phyloP scores from a whole-genome alignment of 1,284 basidiomycete species.

The Anthracocystis setariae region DNA sequence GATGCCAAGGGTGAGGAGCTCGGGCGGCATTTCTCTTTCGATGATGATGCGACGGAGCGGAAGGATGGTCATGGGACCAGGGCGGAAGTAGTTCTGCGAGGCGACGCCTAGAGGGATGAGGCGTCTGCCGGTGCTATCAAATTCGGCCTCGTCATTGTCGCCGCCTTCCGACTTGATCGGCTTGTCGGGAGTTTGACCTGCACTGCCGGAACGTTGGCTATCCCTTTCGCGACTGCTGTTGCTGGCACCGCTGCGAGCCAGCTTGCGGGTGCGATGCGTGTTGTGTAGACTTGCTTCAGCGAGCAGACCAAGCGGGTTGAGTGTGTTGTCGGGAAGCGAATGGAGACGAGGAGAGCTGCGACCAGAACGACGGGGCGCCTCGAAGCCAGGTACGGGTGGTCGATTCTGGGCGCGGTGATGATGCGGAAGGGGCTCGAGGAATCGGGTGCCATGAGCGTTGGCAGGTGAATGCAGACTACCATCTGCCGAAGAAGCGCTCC shows the following conservation, averaged over 20 bases:
- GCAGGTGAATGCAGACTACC: slow-evolving; percentile 33
- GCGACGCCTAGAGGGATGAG: slow-evolving; percentile 77
- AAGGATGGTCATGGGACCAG: slow-evolving; percentile 73
- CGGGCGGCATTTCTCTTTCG: slow-evolving; percentile 83
- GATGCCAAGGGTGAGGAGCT: slow-evolving; percentile 82
- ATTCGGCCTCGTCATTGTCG: slow-evolving; percentile 19
- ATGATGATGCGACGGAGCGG: slow-evolving; percentile 81
- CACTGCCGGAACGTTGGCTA: slow-evolving; percentile 33
- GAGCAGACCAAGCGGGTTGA: slow-evolving; percentile 67
- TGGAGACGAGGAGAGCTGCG: slow-evolving; percentile 50
- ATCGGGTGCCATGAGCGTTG: slow-evolving; percentile 32
- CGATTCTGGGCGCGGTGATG: slow-evolving; percentile 36
- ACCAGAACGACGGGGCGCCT: slow-evolving; percentile 27
- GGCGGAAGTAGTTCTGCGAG: slow-evolving; percentile 91
- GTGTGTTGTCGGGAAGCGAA: slow-evolving; percentile 69
- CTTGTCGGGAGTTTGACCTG: slow-evolving; percentile 38
- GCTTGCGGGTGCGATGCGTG: slow-evolving; percentile 42
- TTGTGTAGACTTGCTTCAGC: slow-evolving; percentile 67
- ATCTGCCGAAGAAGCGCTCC: slow-evolving; percentile 43
- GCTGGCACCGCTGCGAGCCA: slow-evolving; percentile 27
- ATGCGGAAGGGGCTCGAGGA: slow-evolving; percentile 50
- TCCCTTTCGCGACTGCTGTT: slow-evolving; percentile 42
- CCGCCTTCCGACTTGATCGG: slow-evolving; percentile 34
- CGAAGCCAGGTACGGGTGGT: slow-evolving; percentile 11
- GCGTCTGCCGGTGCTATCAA: slow-evolving; percentile 8